Evolutionary conservation across 352 stramenopile genomes (phyloP).

Genomic region (Phytophthora quininea): DNA sequence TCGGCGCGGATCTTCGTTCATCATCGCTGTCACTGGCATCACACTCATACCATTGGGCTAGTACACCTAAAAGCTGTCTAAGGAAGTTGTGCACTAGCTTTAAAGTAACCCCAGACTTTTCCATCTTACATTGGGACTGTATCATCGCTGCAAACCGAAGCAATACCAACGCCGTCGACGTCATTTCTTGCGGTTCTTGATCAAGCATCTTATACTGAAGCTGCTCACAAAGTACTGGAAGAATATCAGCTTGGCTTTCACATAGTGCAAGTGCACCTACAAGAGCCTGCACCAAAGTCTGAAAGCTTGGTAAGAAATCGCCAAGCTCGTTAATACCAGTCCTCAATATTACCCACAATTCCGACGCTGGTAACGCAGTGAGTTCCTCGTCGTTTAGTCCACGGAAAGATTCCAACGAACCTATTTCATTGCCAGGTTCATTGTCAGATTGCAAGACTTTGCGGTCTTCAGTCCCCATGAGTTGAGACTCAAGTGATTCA

Average conservation of each 20-base stretch:
- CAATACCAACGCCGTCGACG: constrained; percentile 25
- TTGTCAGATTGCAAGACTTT: background rate
- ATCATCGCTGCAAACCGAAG: constrained; percentile 29
- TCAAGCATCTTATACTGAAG: constrained; percentile 20
- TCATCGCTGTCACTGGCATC: constrained; percentile 15
- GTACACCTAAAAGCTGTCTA: constrained; percentile 37
- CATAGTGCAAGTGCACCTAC: constrained; percentile 43
- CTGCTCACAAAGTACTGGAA: constrained; percentile 32
- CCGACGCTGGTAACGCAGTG: constrained; percentile 7
- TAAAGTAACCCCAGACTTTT: constrained; percentile 14
- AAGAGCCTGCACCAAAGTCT: constrained; percentile 38
- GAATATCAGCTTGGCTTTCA: constrained; percentile 34
- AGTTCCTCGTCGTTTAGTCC: constrained; percentile 26
- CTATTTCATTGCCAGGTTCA: background rate
- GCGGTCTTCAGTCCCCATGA: constrained; percentile 27
- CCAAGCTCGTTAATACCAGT: constrained; percentile 33
- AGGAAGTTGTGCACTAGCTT: constrained; percentile 39
- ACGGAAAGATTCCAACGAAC: constrained; percentile 15
- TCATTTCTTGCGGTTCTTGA: constrained; percentile 9
- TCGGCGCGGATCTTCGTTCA: constrained; percentile 27
- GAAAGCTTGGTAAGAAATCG: constrained; percentile 51
- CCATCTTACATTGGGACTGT: constrained; percentile 11
- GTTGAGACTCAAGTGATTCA: constrained; percentile 28
- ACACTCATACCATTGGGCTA: constrained; percentile 58
- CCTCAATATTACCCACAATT: constrained; percentile 21